phyloP scores from a whole-genome alignment of 176 grass and related monocot genomes.

The Triticum aestivum region IWGSC_CS_RefSeq_v2.1 NC_057804.1:486441419-486441918 shows the following conservation, averaged over 20 bases:
- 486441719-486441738: background rate
- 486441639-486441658: too few species aligned
- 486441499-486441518: background rate
- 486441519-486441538: background rate
- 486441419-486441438: conserved; percentile 3
- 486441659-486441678: too few species aligned
- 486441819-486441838: too few species aligned
- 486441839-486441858: background rate
- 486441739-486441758: background rate
- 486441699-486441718: background rate
- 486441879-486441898: background rate
- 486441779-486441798: too few species aligned
- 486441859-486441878: background rate
- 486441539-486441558: background rate
- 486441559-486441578: background rate
- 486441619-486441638: too few species aligned
- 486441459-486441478: background rate
- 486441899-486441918: background rate
- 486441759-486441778: background rate
- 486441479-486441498: background rate
- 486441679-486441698: background rate
- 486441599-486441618: background rate
- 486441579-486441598: background rate
- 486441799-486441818: too few species aligned
- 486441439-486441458: background rate